Conservation (phyloP, 2,329 filamentous ascomycete species). For the Helotiales sp. region DNA sequence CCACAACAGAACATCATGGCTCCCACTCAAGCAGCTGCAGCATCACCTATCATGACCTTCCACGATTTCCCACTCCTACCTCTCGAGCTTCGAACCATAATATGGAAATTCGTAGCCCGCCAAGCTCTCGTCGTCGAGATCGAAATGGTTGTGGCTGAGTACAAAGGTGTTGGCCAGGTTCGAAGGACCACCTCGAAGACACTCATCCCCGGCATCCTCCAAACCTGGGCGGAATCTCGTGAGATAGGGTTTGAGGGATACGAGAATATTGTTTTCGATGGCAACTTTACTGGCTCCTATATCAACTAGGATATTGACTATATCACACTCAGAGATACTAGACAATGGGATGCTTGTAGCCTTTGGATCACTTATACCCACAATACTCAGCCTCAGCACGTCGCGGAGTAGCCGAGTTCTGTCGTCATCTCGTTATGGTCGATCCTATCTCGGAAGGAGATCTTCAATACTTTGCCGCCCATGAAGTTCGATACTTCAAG, state of each 20-base stretch:
- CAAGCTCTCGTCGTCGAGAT: constrained; percentile 9
- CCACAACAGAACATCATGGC: neutral
- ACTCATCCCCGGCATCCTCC: constrained; percentile 7
- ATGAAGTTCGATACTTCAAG: neutral
- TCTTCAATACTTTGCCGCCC: neutral
- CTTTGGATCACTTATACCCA: neutral
- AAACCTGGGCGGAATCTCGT: constrained; percentile 14
- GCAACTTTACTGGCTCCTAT: constrained; percentile 2
- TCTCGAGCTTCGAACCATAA: neutral
- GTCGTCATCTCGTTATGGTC: neutral
- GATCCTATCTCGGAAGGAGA: neutral
- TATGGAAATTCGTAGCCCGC: neutral
- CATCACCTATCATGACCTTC: neutral
- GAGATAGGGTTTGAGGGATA: constrained; percentile 4
- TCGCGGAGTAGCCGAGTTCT: neutral
- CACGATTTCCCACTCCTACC: constrained; percentile 4
- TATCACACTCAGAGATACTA: constrained; percentile 6
- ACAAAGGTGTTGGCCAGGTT: neutral
- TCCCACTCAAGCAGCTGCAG: neutral
- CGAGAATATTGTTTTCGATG: constrained; percentile 1
- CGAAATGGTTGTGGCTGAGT: neutral
- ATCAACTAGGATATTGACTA: constrained; percentile 15
- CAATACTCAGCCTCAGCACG: neutral
- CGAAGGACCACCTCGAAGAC: constrained; percentile 5
- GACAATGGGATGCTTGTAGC: too few relatives aligned